Evolutionary conservation across 441 rosid species (phyloP).

Genomic region (Brassica balearica): DNA sequence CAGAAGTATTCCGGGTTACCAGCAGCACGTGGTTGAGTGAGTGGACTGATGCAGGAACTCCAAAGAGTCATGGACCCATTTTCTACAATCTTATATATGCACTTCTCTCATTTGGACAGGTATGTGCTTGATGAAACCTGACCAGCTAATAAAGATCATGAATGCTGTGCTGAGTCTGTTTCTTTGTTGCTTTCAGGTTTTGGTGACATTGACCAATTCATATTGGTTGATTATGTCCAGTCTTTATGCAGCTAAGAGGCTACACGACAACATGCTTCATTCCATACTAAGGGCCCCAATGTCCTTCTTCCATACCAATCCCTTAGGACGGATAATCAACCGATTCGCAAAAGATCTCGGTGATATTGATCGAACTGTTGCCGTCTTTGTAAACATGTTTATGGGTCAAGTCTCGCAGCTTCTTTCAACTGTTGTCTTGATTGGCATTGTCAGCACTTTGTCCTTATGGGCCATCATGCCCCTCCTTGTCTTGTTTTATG

Average conservation of each 20-base stretch:
- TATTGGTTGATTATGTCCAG: constrained; percentile 96
- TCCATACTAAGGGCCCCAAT: constrained; percentile 96
- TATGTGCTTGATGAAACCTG: constrained; percentile 35
- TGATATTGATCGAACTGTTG: constrained; percentile 95
- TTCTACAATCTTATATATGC: constrained; percentile 82
- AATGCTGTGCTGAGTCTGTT: constrained; percentile 13
- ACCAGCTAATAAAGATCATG: no score
- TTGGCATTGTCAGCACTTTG: constrained; percentile 95
- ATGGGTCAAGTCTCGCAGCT: constrained; percentile 90
- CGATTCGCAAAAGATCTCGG: constrained; percentile 99
- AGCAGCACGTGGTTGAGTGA: constrained; percentile 98
- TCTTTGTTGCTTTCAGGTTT: constrained; percentile 64
- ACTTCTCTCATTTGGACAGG: constrained; percentile 89
- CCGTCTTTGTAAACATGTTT: constrained; percentile 79
- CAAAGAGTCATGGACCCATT: constrained; percentile 64
- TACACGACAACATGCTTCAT: constrained; percentile 92
- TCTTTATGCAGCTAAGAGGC: constrained; percentile 82
- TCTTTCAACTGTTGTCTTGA: constrained; percentile 91
- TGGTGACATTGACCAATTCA: constrained; percentile 81
- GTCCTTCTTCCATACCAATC: constrained; percentile 97
- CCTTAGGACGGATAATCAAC: constrained; percentile 92
- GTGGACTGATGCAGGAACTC: constrained; percentile 89
- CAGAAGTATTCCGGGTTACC: constrained; percentile 89
- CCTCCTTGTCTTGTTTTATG: constrained; percentile 87
- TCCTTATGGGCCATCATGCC: constrained; percentile 99